A percentile compares a stretch with the other conserved stretches of the same genome.
Conservation (phyloP, 129 eudicot species). For the Lactuca saligna region DNA sequence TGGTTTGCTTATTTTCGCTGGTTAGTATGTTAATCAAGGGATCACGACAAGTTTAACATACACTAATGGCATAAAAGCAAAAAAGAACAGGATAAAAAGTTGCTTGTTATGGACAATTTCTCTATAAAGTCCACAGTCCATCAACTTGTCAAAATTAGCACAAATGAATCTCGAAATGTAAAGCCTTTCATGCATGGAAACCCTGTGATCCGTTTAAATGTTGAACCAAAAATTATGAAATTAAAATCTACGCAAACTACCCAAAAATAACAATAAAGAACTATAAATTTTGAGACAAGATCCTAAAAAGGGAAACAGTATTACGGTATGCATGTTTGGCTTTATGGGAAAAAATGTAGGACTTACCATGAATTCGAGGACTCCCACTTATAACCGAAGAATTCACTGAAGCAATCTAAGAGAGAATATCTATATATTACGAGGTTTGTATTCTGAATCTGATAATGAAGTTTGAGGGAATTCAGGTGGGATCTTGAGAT, state of each 20-base stretch:
- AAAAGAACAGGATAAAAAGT: constrained; percentile 13
- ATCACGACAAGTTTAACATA: background rate
- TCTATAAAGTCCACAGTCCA: background rate
- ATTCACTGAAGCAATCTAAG: constrained; percentile 18
- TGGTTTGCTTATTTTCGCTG: background rate
- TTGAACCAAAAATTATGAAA: background rate
- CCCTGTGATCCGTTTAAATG: background rate
- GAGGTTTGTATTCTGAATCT: background rate
- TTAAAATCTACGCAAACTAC: constrained; percentile 2
- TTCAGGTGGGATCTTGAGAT: constrained; percentile 19
- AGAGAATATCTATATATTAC: background rate
- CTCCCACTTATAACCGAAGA: constrained; percentile 18
- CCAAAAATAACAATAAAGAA: constrained; percentile 19
- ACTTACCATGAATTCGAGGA: constrained; percentile 29
- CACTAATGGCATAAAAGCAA: background rate
- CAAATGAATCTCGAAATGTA: constrained; percentile 1
- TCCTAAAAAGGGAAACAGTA: constrained; percentile 13
- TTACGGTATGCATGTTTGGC: constrained; percentile 18
- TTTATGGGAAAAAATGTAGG: background rate
- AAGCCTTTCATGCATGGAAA: constrained; percentile 17
- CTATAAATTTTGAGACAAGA: constrained; percentile 1
- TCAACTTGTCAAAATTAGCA: constrained; percentile 16
- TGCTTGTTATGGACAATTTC: constrained; percentile 17
- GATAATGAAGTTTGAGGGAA: constrained; percentile 25
- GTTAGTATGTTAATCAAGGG: constrained; percentile 21